Evolutionary conservation across 176 grass and related monocot species (phyloP), one percentile per base, ranked within the genome.

Genomic region (Carex littledalei): DNA sequence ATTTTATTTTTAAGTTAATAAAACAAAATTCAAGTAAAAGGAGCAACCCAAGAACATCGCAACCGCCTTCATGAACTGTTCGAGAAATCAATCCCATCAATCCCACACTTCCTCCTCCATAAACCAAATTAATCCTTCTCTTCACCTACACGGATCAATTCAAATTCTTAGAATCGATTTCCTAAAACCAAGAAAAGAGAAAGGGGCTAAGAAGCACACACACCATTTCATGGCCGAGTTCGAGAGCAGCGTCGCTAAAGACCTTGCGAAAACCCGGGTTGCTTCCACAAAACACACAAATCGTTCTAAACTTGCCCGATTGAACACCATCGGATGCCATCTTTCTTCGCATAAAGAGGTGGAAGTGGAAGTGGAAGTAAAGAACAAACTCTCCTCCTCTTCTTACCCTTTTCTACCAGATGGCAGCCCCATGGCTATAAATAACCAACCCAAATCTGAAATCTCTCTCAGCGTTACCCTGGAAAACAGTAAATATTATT

Each of bases 221-320:
- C 88, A 98, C 96, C 96, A 99, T 80, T 84, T 93, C 91, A 26
- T 84, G 90, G 49, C 96, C 96, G 80, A 99, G 91, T 83, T 89
- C 90, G 63, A 99, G 90, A 69, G 96, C 96, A 21, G 96, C 91
- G 73, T 99, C 93, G 31, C 91, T 87, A 80, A 91, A 99, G 32
- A 99, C 90, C 7, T 82, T 53, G 80, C 93, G 93, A 49, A 92
- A 82, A 63, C 96, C 96, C 10, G 96, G 80, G 90, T 91, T 99
- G 90, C 96, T 99, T 56, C 96, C 96, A 85, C 96, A 99, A 87
- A 99, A 99, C 83, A 99, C 96, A 88, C 96, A 99, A 85, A 99
- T 91, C 84, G 81, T 93, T 53, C 88, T 84, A 78, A 95, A 95
- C 93, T 84, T 99, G 63, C 63, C 83, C 76, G 63, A 8, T 75